Evolutionary conservation across 208 protist genomes (phyloP).

Genomic region (Kentomonas sorsogonicus): DNA sequence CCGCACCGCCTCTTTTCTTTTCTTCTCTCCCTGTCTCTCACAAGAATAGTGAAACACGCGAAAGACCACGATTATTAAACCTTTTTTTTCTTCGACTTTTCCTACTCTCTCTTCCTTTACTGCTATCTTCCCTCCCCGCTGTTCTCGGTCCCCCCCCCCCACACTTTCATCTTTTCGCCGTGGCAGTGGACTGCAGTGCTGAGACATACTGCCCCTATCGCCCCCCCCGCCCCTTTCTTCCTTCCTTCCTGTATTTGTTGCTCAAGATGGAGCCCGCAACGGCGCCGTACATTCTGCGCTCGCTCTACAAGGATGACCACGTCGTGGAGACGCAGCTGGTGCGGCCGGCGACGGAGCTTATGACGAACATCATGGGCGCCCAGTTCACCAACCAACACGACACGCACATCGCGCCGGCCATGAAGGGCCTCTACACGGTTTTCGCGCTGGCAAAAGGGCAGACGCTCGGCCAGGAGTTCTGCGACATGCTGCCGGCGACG

Average conservation of each 20-base stretch:
- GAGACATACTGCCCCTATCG: too few species aligned
- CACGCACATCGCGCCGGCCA: slow-evolving; percentile 34
- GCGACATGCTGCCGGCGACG: slow-evolving; percentile 66
- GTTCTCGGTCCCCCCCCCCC: too few species aligned
- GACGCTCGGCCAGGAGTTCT: slow-evolving; percentile 87
- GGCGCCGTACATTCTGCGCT: slow-evolving; percentile 76
- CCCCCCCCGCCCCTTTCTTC: too few species aligned
- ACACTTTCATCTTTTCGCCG: too few species aligned
- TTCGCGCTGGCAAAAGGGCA: slow-evolving; percentile 63
- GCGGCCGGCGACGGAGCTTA: slow-evolving; percentile 55
- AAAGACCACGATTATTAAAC: too few species aligned
- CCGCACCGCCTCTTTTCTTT: background rate
- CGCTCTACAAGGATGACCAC: slow-evolving; percentile 83
- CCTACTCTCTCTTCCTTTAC: too few species aligned
- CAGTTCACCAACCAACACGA: slow-evolving; percentile 79
- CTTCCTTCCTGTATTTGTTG: too few species aligned
- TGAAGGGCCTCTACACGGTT: slow-evolving; percentile 62
- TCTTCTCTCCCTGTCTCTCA: slow-evolving; percentile 2
- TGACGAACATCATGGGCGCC: slow-evolving; percentile 64
- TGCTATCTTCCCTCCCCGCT: too few species aligned
- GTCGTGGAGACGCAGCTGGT: slow-evolving; percentile 53
- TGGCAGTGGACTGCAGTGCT: too few species aligned
- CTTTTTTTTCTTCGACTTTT: too few species aligned
- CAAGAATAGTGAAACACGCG: background rate
- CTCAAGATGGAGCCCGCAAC: slow-evolving; percentile 67